Evolutionary conservation across 1,284 basidiomycete species (phyloP).

Genomic region (Leccinum fuscescens): DNA sequence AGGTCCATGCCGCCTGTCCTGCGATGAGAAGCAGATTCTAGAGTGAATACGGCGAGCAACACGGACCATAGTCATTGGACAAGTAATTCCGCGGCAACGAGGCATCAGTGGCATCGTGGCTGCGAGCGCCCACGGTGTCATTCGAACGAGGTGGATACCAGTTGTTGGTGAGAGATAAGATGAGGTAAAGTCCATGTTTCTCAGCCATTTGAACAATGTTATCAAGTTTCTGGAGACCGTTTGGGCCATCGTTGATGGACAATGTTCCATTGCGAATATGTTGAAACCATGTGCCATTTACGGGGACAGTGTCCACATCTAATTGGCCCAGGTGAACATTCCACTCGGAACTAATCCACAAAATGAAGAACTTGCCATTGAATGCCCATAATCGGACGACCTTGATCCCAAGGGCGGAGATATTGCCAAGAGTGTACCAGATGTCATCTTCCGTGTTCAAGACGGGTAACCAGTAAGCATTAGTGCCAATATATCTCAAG

Average conservation of each 20-base stretch:
- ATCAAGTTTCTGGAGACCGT: conserved; percentile 69
- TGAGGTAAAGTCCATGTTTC: conserved; percentile 56
- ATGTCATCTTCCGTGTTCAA: conserved; percentile 59
- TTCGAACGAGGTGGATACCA: conserved; percentile 48
- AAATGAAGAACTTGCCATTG: conserved; percentile 42
- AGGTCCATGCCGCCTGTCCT: conserved; percentile 59
- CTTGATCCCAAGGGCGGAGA: conserved; percentile 55
- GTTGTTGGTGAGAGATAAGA: conserved; percentile 69
- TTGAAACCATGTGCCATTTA: conserved; percentile 59
- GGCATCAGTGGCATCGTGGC: conserved; percentile 41
- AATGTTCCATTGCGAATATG: conserved; percentile 45
- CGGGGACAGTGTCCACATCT: conserved; percentile 55
- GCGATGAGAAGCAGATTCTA: conserved; percentile 8
- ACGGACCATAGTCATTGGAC: conserved; percentile 59
- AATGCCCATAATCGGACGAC: conserved; percentile 69
- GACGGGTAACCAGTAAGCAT: conserved; percentile 64
- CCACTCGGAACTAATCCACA: conserved; percentile 11
- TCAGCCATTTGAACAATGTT: conserved; percentile 58
- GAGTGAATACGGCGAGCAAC: not conserved
- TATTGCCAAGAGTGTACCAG: conserved; percentile 53
- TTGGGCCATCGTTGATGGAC: conserved; percentile 58
- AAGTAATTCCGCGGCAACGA: conserved; percentile 49
- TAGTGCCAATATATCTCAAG: conserved; percentile 61
- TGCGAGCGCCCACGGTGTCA: conserved; percentile 8
- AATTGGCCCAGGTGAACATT: conserved; percentile 3